These are phyloP conservation scores for Globisporangium paddicum DNA, from an alignment of 352 stramenopile genomes.

Conservation along the genomic window DNA sequence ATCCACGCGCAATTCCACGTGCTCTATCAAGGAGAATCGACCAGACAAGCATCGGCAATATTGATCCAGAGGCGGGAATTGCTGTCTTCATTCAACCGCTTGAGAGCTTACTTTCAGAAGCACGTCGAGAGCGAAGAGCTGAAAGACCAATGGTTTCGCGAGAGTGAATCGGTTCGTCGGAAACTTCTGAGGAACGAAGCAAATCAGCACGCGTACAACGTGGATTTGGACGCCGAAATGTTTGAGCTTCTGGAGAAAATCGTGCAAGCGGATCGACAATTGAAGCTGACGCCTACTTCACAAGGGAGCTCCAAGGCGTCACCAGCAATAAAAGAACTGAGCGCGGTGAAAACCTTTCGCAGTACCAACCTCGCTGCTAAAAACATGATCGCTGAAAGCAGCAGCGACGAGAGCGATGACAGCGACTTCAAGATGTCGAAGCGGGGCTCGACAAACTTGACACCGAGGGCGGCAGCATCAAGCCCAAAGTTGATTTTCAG, in stretches of 20 bases:
- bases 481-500: no score
- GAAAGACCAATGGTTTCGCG: not conserved
- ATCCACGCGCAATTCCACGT: not conserved
- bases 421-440: not conserved
- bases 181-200: not conserved
- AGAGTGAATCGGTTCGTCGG: not conserved
- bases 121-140: not conserved
- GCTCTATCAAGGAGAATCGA: not conserved
- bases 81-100: not conserved
- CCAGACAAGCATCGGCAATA: not conserved
- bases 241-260: not conserved
- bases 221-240: not conserved
- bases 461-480: no score
- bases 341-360: no score
- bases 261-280: not conserved
- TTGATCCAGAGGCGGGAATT: not conserved
- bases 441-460: not conserved
- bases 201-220: not conserved
- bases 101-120: not conserved
- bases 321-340: not conserved
- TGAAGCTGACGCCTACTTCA: not conserved
- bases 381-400: not conserved
- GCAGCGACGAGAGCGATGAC: not conserved
- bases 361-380: not conserved
- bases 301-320: not conserved